Evolutionary conservation across 139 green algal genomes (phyloP).

Genomic region (Chlamydomonas incerta): DNA sequence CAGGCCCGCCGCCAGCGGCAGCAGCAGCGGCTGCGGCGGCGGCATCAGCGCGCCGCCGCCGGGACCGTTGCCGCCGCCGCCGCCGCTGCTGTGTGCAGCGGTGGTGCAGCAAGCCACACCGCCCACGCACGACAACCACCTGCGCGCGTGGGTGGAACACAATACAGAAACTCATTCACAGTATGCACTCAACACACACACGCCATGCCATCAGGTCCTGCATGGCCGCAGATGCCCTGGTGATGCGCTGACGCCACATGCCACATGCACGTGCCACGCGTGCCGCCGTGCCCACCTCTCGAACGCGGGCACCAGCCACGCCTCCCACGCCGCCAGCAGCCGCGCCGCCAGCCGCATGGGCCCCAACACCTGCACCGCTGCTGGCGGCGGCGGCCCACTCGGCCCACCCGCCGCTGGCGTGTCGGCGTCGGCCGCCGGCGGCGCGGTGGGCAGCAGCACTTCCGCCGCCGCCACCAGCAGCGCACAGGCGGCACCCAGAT

Average conservation of each 20-base stretch:
- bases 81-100: too few relatives aligned
- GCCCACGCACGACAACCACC: not conserved
- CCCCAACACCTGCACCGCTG: not conserved
- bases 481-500: conserved; percentile 8
- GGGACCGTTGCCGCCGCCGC: too few relatives aligned
- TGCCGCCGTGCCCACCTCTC: not conserved
- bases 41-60: too few relatives aligned
- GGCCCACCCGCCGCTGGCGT: not conserved
- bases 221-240: too few relatives aligned
- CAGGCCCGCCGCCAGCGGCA: not conserved
- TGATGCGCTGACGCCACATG: too few relatives aligned
- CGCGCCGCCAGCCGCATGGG: not conserved
- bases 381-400: too few relatives aligned
- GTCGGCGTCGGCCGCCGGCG: not conserved
- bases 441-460: not conserved
- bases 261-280: too few relatives aligned
- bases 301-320: not conserved
- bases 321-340: conserved; percentile 21
- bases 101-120: too few relatives aligned
- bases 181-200: too few relatives aligned
- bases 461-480: not conserved
- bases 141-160: too few relatives aligned
- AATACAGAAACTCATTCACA: too few relatives aligned
- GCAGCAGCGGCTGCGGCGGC: not conserved
- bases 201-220: too few relatives aligned